Base-by-base conservation (phyloP, 202 grass and related monocot genomes). In the Elaeis oleifera region DNA sequence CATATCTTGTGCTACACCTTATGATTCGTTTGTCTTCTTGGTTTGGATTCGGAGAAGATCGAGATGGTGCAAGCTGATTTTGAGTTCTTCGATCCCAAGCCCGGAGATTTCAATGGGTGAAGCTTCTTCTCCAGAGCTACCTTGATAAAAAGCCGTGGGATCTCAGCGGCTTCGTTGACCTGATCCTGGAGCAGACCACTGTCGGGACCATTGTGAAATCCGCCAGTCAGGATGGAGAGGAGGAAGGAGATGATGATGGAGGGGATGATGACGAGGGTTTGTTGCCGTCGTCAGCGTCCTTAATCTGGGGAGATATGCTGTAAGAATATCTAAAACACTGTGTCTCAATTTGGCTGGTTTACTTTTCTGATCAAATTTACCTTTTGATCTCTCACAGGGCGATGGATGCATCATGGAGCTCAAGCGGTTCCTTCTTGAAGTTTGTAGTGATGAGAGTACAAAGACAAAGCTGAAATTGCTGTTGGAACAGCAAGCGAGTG, bases 61-160 rank as follows among this genome's bases (percentile, higher is more conserved):
- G 61, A 86, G 16, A 91, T 65, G 4, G 79, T 97, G 54, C 87
- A 91, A 72, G 92, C 89, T 5, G 87, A 91, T 79, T 97, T 97
- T 48, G 92, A 78, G 55, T 97, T 97, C 82, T 97, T 91, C 18
- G 92, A 97, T 67, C 92, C 92, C 8, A 96, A 91, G 60, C 77
- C 59, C 5, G 50, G 14, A 6, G 92, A 96, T 71, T 96, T 96
- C 79, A 72, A 83, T 58, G 87, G 27, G 84, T 81, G 29, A 85
- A 75, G 71, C 71, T 91, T 56, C 87, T 96, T 21, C 81, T 91
- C 56, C 80, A 89, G 58, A 77, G 71, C 19, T 91, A 91, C 74
- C 81, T 91, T n/a, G 87, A 86, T 64, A 71, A 78, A 25, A 85
- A 85, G 61, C 84, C 74, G 3, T 96, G 92, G 92, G 84, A 96